Conservation (phyloP, 768 basidiomycete species). For the Tricholoma terreum region DNA sequence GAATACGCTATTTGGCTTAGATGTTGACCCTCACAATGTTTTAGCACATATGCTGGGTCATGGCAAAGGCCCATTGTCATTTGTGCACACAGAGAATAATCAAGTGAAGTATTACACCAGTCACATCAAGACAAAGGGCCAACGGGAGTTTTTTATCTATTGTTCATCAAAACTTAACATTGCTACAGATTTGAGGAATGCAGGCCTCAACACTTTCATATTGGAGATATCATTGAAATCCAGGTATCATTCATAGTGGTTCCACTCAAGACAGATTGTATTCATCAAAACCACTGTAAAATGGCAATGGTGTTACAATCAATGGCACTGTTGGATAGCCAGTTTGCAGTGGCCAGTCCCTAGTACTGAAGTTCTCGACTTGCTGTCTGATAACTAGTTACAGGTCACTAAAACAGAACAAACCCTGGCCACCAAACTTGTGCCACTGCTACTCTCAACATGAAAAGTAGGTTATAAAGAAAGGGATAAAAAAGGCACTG, state of each 20-base stretch:
- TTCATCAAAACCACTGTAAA: background rate
- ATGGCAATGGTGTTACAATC: background rate
- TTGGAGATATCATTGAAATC: background rate
- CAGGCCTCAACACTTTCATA: background rate
- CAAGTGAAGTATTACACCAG: background rate
- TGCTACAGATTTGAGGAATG: background rate
- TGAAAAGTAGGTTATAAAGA: no score
- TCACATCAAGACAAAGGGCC: background rate
- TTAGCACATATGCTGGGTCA: background rate
- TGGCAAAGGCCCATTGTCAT: background rate
- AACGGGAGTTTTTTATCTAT: background rate
- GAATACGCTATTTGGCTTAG: no score
- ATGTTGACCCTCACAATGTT: background rate
- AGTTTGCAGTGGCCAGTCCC: background rate
- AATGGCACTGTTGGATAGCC: background rate
- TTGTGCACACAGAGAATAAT: background rate
- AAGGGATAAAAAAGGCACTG: no score
- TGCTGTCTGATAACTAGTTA: no score
- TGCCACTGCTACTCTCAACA: no score
- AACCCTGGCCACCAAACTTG: no score
- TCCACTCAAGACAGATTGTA: background rate
- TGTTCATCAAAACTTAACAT: background rate
- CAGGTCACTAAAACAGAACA: no score
- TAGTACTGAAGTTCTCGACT: no score
- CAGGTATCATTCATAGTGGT: background rate